phyloP scores from a whole-genome alignment of 2,329 filamentous ascomycete species.

The Orbilia quercus region DNA sequence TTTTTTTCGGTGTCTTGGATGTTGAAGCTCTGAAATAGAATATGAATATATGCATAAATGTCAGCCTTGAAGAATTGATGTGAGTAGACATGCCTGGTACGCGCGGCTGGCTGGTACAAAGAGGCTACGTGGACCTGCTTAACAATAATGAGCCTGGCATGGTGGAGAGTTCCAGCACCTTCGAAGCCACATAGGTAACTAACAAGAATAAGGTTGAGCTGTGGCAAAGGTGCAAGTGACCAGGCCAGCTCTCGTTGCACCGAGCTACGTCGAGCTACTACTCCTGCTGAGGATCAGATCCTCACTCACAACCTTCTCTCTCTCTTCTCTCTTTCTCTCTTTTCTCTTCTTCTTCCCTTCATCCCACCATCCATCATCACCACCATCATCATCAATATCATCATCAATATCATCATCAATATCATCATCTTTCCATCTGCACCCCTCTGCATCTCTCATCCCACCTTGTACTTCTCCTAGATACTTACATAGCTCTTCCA shows the following conservation, averaged over 20 bases:
- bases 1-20: background rate
- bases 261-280: conserved; percentile 42
- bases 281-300: conserved; percentile 20
- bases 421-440: too few relatives aligned
- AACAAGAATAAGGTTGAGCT: too few relatives aligned
- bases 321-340: conserved; percentile 17
- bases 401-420: background rate
- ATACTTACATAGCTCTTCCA: conserved; percentile 21
- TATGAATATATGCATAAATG: too few relatives aligned
- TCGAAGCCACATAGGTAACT: conserved; percentile 24
- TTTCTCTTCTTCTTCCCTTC: conserved; percentile 43
- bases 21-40: background rate
- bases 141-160: conserved; percentile 4
- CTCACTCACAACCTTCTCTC: conserved; percentile 17
- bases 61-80: background rate
- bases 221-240: conserved; percentile 44
- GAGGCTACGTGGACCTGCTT: conserved; percentile 54
- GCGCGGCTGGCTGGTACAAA: conserved; percentile 14
- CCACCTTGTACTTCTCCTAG: background rate
- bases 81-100: background rate
- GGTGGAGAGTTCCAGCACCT: conserved; percentile 49
- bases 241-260: too few relatives aligned
- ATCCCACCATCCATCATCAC: conserved; percentile 29
- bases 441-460: background rate
- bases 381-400: conserved; percentile 16